Conservation (phyloP, 2,329 filamentous ascomycete genomes). For the Diaporthe aspalathi region DNA sequence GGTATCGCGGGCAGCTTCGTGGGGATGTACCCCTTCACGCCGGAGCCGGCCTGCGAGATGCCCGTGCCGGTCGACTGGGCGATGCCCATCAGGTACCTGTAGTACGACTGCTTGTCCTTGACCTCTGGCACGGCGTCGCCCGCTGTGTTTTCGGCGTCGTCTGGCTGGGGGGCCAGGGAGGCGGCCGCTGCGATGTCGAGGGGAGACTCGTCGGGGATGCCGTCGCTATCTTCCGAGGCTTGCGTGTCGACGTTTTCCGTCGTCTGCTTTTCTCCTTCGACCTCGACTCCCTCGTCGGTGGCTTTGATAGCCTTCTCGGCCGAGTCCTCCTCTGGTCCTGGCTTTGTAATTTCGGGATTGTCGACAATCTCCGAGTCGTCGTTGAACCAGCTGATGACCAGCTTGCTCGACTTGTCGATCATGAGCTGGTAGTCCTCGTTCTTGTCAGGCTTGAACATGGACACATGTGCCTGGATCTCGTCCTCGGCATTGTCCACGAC, state of each 20-base stretch:
- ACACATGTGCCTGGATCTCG: constrained; percentile 79
- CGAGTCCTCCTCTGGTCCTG: constrained; percentile 42
- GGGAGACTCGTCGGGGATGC: constrained; percentile 58
- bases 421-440: constrained; percentile 74
- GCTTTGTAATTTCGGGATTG: constrained; percentile 49
- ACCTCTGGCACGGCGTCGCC: constrained; percentile 47
- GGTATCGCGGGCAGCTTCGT: constrained; percentile 55
- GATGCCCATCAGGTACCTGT: constrained; percentile 61
- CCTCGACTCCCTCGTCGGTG: constrained; percentile 41
- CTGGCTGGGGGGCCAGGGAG: constrained; percentile 60
- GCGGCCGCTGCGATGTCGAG: constrained; percentile 66
- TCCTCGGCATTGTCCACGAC: constrained; percentile 75
- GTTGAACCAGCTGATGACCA: constrained; percentile 68
- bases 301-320: constrained; percentile 45
- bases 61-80: constrained; percentile 59
- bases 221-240: constrained; percentile 48
- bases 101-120: constrained; percentile 55
- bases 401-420: constrained; percentile 67
- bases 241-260: constrained; percentile 40
- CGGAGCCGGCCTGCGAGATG: constrained; percentile 57
- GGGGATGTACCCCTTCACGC: constrained; percentile 59
- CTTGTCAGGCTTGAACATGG: constrained; percentile 71
- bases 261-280: constrained; percentile 36
- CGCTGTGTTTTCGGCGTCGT: constrained; percentile 50
- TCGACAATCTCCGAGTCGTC: constrained; percentile 59